Evolutionary conservation across 2,329 filamentous ascomycete genomes (phyloP), one percentile per base, ranked within the genome.

Genomic region (Cordyceps tenuipes): DNA sequence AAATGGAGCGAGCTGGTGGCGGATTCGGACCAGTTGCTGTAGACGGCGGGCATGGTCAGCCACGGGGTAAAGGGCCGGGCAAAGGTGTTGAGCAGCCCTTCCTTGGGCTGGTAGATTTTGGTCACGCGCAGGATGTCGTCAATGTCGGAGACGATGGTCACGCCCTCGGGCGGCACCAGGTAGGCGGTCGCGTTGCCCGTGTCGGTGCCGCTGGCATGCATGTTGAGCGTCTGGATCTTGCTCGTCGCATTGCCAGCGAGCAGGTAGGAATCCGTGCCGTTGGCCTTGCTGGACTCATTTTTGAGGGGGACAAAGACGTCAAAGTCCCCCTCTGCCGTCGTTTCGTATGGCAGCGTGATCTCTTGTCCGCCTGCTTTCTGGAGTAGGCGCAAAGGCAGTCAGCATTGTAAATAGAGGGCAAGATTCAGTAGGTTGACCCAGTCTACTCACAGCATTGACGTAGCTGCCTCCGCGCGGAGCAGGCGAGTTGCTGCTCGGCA

Each of bases 51-150:
- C 89, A 92, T 92, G 72, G 91, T 87, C 77, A 87, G 78, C 89
- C 89, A 92, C 0, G 82, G 78, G 0, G 78, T 80, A 69, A 89
- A 92, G 0, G 86, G 78, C 4, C 83, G 80, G 0, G 88, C 88
- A 67, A 92, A 91, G 0, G 87, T 86, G 73, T 92, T 92, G 12
- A 91, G 76, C 0, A 92, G 76, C 5, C 89, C 89, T 68, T 91
- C 81, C 64, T 85, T 83, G 0, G 89, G 89, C 52, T 88, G 72
- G 70, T 90, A 92, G 69, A 92, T 92, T 72, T 90, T 89, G 60
- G 89, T 92, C 1, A 91, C 75, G n/a, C 89, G 84, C 0, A 91
- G 80, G 61, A 91, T 90, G 68, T 92, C 89, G 65, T 91, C 89
- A 63, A 92, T 89, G 67, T 92, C 89, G 1, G 85, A 89, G 65